These are phyloP conservation scores for Anacardium occidentale DNA, from an alignment of 345 rosid genomes.

Conservation along the genomic window DNA sequence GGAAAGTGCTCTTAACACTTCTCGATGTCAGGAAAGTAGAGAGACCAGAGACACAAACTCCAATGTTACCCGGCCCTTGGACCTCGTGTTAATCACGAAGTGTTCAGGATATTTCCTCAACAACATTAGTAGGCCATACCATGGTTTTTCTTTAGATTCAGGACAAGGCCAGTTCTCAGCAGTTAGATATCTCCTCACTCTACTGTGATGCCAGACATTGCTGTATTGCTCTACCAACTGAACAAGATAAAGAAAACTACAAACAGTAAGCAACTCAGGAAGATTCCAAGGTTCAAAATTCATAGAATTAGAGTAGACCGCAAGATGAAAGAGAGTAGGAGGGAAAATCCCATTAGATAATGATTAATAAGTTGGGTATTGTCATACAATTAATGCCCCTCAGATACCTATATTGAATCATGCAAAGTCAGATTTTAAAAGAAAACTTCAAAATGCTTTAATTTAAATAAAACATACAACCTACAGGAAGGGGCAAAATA, in stretches of 20 bases:
- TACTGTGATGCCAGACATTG: slow-evolving; percentile 83
- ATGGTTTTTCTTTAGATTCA: slow-evolving; percentile 83
- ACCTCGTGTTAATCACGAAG: slow-evolving; percentile 92
- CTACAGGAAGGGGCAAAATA: neutral
- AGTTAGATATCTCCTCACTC: slow-evolving; percentile 79
- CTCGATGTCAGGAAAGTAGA: slow-evolving; percentile 45
- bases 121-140: slow-evolving; percentile 87
- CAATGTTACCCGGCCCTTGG: slow-evolving; percentile 67
- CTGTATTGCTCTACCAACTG: slow-evolving; percentile 78
- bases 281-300: slow-evolving; percentile 9
- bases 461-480: neutral
- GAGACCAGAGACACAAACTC: slow-evolving; percentile 97
- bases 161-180: slow-evolving; percentile 77
- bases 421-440: neutral
- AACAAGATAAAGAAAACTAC: slow-evolving; percentile 12
- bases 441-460: slow-evolving; percentile 1
- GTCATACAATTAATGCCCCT: neutral
- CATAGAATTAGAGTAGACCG: neutral
- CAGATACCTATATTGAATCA: neutral
- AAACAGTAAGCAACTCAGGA: slow-evolving; percentile 7
- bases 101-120: slow-evolving; percentile 91
- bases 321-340: neutral
- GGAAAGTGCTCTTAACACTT: neutral
- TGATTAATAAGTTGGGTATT: neutral
- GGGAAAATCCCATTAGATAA: neutral